These are phyloP conservation scores for Coix lacrymajobi DNA, from an alignment of 176 grass and related monocot species.

Conservation along the genomic window DNA sequence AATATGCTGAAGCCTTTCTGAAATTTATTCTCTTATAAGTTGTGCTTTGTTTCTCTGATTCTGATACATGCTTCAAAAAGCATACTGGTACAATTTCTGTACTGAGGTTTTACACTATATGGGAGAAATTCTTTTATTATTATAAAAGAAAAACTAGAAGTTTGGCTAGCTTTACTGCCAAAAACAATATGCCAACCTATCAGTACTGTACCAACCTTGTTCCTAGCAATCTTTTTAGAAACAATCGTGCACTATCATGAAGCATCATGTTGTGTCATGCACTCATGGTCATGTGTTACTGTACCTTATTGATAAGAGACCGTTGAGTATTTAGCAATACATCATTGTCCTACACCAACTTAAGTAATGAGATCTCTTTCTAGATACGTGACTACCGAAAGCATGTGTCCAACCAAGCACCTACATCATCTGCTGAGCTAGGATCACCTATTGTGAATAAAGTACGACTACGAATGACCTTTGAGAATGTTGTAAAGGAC, in stretches of 20 bases:
- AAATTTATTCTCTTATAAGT: neutral
- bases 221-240: neutral
- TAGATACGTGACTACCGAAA: constrained; percentile 76
- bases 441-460: constrained; percentile 70
- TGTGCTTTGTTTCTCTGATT: constrained; percentile 4
- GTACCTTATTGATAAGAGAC: neutral
- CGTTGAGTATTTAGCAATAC: constrained; percentile 10
- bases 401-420: constrained; percentile 44
- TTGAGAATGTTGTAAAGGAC: constrained; percentile 98
- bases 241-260: constrained; percentile 3
- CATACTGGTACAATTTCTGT: neutral
- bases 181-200: neutral
- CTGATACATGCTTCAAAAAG: constrained; percentile 7
- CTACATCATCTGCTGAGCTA: constrained; percentile 42
- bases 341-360: neutral
- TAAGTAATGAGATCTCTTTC: constrained; percentile 28
- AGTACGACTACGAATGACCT: constrained; percentile 75
- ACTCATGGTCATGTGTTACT: neutral
- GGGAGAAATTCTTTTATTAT: neutral
- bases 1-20: neutral
- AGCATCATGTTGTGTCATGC: neutral
- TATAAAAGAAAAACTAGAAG: constrained; percentile 2
- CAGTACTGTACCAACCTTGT: neutral
- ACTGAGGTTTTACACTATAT: neutral
- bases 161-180: neutral